phyloP scores from a whole-genome alignment of 257 asterid genomes.

The Rehmannia glutinosa region DNA sequence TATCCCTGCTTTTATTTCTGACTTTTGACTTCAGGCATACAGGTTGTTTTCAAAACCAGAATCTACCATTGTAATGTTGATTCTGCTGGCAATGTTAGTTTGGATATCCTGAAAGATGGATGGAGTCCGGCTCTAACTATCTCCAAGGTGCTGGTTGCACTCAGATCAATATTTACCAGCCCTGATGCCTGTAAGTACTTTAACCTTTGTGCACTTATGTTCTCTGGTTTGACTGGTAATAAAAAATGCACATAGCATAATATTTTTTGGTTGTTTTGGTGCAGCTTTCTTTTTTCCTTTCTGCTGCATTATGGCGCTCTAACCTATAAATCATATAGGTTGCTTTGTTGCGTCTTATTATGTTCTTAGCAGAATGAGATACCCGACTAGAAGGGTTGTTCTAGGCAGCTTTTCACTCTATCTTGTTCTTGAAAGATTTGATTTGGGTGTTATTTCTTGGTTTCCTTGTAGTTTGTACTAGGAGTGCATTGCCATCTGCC shows the following conservation, averaged over 20 bases:
- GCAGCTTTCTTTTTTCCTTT: background rate
- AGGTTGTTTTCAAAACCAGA: conserved; percentile 89
- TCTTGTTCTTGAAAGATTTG: background rate
- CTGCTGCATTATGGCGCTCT: no score
- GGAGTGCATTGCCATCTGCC: background rate
- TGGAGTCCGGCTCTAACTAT: conserved; percentile 98
- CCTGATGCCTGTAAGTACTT: conserved; percentile 69
- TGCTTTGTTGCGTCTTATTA: no score
- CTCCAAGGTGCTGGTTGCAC: conserved; percentile 76
- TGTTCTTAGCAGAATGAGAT: background rate
- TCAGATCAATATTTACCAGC: conserved; percentile 69
- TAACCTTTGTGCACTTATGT: background rate
- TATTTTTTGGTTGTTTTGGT: no score
- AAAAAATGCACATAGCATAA: background rate
- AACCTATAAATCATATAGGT: no score
- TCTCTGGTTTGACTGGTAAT: background rate
- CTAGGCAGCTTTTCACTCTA: background rate
- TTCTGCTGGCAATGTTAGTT: conserved; percentile 64
- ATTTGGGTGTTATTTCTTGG: background rate
- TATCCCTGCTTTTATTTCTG: conserved; percentile 17
- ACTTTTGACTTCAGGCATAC: conserved; percentile 50
- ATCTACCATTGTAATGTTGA: conserved; percentile 90
- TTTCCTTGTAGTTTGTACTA: background rate
- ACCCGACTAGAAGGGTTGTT: background rate
- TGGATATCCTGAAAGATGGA: conserved; percentile 84